Conservation (phyloP, 1,284 basidiomycete species). For the Pisolithus thermaeus region DNA sequence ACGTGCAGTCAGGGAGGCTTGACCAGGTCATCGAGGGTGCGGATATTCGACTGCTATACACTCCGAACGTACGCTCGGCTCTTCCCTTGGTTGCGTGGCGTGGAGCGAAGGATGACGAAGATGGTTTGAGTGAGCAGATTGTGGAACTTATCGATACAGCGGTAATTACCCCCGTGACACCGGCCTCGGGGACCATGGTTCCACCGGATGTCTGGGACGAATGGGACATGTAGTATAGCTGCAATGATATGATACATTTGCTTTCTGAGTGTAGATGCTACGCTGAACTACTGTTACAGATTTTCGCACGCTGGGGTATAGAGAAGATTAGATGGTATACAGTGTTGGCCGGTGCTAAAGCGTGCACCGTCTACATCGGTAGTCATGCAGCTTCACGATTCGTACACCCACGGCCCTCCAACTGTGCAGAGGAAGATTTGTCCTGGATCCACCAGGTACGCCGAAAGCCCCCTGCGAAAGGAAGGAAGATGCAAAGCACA, state of each 20-base stretch:
- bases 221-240: conserved; percentile 53
- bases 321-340: too few species aligned
- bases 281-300: too few species aligned
- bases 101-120: conserved; percentile 47
- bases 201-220: conserved; percentile 54
- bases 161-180: conserved; percentile 38
- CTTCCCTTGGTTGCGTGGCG: conserved; percentile 56
- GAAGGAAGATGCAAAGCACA: conserved; percentile 18
- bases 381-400: conserved; percentile 9
- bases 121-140: conserved; percentile 53
- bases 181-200: conserved; percentile 26
- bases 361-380: too few species aligned
- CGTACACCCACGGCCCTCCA: neutral
- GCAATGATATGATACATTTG: neutral
- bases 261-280: neutral
- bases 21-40: conserved; percentile 68
- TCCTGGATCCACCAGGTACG: conserved; percentile 5
- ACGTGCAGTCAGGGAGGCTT: conserved; percentile 54
- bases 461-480: conserved; percentile 9
- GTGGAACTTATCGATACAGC: conserved; percentile 66
- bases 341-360: too few species aligned
- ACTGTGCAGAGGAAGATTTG: neutral
- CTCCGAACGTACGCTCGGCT: conserved; percentile 33
- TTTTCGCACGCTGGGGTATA: too few species aligned
- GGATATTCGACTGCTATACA: conserved; percentile 55